Evolutionary conservation across 2,329 filamentous ascomycete genomes (phyloP).

Genomic region (Sclerotinia minor): DNA sequence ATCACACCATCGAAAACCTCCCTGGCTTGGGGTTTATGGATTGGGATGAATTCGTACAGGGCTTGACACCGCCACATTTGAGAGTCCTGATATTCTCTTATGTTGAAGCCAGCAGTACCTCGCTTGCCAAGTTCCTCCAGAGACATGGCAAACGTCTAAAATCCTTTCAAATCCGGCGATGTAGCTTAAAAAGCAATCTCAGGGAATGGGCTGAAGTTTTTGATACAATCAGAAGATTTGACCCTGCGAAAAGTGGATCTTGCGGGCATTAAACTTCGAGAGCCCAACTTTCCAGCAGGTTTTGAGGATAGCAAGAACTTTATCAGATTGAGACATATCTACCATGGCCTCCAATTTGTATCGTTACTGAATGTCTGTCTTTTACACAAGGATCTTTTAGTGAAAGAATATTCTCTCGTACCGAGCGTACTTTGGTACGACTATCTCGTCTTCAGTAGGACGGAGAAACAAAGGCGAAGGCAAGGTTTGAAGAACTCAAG

Average conservation of each 20-base stretch:
- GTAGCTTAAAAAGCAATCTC: rapidly evolving
- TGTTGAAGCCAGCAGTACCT: background rate
- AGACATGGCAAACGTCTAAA: background rate
- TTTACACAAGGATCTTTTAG: background rate
- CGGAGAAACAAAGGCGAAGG: background rate
- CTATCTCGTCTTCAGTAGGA: background rate
- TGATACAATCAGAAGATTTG: background rate
- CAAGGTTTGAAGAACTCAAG: background rate
- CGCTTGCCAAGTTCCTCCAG: background rate
- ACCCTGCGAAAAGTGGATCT: background rate
- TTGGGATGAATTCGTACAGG: background rate
- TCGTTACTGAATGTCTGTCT: background rate
- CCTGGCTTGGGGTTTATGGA: background rate
- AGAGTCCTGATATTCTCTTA: background rate
- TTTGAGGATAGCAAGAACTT: background rate
- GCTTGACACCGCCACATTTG: background rate
- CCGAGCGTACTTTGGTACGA: background rate
- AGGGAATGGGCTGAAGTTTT: background rate
- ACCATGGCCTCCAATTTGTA: background rate
- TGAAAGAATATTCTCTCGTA: background rate
- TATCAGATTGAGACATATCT: background rate
- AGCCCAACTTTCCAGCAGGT: background rate
- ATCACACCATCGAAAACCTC: background rate
- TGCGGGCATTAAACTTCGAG: rapidly evolving
- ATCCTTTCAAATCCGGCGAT: rapidly evolving